These are phyloP conservation scores for Botrytis tulipae DNA, from an alignment of 2,329 filamentous ascomycete species.

Conservation along the genomic window DNA sequence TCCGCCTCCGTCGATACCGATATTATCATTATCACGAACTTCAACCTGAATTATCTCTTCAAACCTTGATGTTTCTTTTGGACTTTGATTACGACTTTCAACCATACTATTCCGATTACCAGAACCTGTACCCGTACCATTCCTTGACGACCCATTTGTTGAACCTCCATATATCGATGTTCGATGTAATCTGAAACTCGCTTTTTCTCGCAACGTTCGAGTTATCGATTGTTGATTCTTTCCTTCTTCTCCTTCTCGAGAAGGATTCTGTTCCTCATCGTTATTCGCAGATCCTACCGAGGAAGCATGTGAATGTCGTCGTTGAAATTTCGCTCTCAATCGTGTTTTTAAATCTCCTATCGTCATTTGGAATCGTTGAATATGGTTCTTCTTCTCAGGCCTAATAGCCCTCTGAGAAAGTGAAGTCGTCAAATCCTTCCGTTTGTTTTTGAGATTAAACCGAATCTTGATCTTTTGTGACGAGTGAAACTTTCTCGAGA, in stretches of 20 bases:
- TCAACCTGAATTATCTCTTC: neutral
- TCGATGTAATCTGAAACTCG: conserved; percentile 11
- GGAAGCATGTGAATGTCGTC: conserved; percentile 15
- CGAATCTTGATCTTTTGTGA: neutral
- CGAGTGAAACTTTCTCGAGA: neutral
- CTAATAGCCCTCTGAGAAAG: neutral
- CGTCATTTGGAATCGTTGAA: conserved; percentile 4
- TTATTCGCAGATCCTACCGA: conserved; percentile 9
- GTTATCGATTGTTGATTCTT: conserved; percentile 9
- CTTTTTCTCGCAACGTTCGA: conserved; percentile 7
- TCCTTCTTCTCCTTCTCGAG: neutral
- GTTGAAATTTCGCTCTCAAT: conserved; percentile 22
- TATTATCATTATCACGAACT: neutral
- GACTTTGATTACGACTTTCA: neutral
- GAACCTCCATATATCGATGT: conserved; percentile 10
- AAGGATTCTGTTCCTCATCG: neutral
- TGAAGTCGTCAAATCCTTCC: neutral
- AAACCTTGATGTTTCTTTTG: neutral
- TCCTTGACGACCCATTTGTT: conserved; percentile 13
- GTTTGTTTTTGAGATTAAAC: neutral
- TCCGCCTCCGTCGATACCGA: neutral
- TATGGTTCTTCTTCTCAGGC: neutral
- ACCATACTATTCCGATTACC: conserved; percentile 3
- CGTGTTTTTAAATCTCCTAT: conserved; percentile 21
- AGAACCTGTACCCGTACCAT: neutral